phyloP scores from a whole-genome alignment of 306 rosid genomes.

The Cucurbita moschata region DNA sequence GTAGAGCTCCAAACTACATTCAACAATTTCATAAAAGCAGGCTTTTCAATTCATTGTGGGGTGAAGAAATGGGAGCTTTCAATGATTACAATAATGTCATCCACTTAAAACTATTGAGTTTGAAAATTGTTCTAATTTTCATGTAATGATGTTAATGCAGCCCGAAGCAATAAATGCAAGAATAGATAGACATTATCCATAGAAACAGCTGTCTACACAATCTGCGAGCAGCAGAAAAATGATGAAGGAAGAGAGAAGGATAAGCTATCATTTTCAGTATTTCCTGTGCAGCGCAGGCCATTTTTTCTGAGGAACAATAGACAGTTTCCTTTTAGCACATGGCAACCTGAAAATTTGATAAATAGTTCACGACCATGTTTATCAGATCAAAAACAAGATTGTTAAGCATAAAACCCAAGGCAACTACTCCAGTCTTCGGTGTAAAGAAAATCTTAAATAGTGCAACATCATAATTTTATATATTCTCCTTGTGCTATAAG shows the following conservation, averaged over 20 bases:
- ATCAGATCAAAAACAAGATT: constrained; percentile 21
- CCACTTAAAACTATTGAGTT: background rate
- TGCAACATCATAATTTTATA: background rate
- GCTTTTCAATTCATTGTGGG: background rate
- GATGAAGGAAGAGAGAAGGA: constrained; percentile 8
- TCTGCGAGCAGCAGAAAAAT: constrained; percentile 4
- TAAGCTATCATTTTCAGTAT: constrained; percentile 21
- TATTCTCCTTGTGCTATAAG: background rate
- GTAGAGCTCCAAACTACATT: background rate
- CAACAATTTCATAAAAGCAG: background rate
- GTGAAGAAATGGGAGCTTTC: background rate
- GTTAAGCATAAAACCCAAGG: background rate
- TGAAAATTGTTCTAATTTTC: background rate
- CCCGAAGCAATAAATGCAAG: background rate
- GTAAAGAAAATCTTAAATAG: background rate
- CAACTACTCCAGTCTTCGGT: constrained; percentile 1
- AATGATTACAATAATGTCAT: background rate
- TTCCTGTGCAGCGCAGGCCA: constrained; percentile 8
- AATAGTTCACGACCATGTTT: constrained; percentile 44
- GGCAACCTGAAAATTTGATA: constrained; percentile 13
- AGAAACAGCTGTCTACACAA: background rate
- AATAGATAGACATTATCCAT: constrained; percentile 7
- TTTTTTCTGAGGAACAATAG: constrained; percentile 14
- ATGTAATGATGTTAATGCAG: background rate
- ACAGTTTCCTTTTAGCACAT: constrained; percentile 7